Base-by-base conservation (phyloP, 108 stramenopile species). In the Thalassiosira profunda region DNA sequence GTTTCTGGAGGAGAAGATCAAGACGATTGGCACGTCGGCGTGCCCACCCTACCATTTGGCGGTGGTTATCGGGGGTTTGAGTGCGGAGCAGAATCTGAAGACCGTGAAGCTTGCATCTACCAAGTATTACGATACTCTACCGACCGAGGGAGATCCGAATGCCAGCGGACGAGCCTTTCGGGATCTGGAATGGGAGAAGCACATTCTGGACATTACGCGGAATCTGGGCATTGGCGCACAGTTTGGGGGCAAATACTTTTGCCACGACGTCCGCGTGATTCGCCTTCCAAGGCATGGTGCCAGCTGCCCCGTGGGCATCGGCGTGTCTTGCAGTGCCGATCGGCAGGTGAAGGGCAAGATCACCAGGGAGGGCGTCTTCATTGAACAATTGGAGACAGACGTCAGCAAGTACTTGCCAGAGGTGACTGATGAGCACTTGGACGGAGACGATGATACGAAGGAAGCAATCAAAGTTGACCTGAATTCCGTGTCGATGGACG, bases 201-300 rank as follows among this genome's bases (percentile, higher is more conserved):
- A 95, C 63, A 88, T 98, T 48, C 59, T 97, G 35, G 76, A 96
- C 45, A 90, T 98, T 76, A 95, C 94, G 28, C 92, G 87, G 10
- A 86, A 92, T 14, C 67, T 97, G 37, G 98, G 98, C 30, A 97
- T 98, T 67, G 98, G 98, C 42, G 98, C 98, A 3, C 97, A 96
- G 76, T 94, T 97, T 67, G 98, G 97, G 36, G 98, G 98, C 12
- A 98, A 98, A 68, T 97, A 98, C 88, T 98, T 98, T 74, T 96
- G 95, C 79, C 98, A 97, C 67, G 98, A 98, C 76, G 94, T 97
- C 23, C 88, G 98, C 18, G 98, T 97, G 0, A 72, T 97, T 33
- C 88, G 96, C 18, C 79, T 98, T 46, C 98, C 98, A 21, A 88
- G 98, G 25, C 98, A 98, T 68, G 98, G 98, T 21, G 98, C 98